A percentile compares a stretch with the other conserved stretches of the same genome.
These are phyloP conservation scores for Fusarium sp. DNA, from an alignment of 2,329 filamentous ascomycete genomes.

Conservation along the genomic window DNA sequence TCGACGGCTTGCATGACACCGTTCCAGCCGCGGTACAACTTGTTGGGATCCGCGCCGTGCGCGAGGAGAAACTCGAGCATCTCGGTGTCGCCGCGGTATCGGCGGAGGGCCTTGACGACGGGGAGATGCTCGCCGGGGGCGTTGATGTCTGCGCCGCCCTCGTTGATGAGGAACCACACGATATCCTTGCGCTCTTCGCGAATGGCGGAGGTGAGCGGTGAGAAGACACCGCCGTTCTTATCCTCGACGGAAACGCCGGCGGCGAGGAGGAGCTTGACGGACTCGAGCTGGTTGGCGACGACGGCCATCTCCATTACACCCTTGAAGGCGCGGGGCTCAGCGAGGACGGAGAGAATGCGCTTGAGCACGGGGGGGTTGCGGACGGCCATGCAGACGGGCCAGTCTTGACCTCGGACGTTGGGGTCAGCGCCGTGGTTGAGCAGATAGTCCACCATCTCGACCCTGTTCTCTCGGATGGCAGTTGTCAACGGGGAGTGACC, in stretches of 20 bases:
- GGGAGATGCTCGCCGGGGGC: constrained; percentile 76
- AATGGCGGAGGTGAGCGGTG: constrained; percentile 73
- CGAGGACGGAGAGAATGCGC: constrained; percentile 66
- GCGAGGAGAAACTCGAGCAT: constrained; percentile 72
- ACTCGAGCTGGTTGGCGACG: constrained; percentile 73
- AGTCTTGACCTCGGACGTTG: constrained; percentile 72
- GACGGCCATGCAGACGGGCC: constrained; percentile 77
- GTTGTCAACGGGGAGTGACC: constrained; percentile 73
- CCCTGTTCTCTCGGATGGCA: constrained; percentile 69
- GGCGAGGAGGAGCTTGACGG: constrained; percentile 71
- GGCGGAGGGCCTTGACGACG: constrained; percentile 75
- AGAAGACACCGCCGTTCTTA: constrained; percentile 79
- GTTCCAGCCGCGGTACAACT: constrained; percentile 74
- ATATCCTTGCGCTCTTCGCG: constrained; percentile 72
- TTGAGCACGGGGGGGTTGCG: constrained; percentile 68
- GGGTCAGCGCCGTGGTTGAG: constrained; percentile 70
- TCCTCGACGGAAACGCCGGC: constrained; percentile 76
- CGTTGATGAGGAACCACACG: constrained; percentile 69
- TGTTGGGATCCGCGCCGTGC: constrained; percentile 74
- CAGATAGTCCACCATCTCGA: constrained; percentile 69
- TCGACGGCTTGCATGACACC: constrained; percentile 73
- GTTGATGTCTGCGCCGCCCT: constrained; percentile 72
- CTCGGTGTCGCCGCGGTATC: constrained; percentile 66
- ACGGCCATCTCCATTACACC: constrained; percentile 76
- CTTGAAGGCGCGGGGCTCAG: constrained; percentile 70